phyloP scores from a whole-genome alignment of 228 moss, liverwort and hornwort species.

The Sphagnum fallax region DNA sequence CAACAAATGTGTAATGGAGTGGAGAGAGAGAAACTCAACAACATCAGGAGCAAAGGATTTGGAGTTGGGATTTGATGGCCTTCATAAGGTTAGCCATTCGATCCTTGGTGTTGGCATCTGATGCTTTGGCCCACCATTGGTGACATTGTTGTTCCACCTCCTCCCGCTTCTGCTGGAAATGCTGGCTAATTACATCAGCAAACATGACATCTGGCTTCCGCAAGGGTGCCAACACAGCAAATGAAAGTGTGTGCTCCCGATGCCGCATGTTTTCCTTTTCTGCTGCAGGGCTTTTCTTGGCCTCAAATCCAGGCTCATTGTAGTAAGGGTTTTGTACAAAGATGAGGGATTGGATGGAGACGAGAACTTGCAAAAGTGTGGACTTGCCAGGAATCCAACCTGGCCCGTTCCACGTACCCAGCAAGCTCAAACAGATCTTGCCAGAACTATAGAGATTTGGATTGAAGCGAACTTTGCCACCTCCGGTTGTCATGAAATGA shows the following conservation, averaged over 20 bases:
- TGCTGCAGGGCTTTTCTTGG: constrained; percentile 42
- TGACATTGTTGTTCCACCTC: constrained; percentile 59
- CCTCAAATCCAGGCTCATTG: constrained; percentile 72
- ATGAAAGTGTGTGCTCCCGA: constrained; percentile 58
- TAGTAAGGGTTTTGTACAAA: constrained; percentile 75
- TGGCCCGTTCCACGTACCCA: constrained; percentile 78
- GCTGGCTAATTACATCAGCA: constrained; percentile 43
- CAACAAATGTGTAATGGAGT: too few species aligned
- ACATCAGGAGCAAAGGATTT: constrained; percentile 21
- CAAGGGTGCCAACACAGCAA: constrained; percentile 59
- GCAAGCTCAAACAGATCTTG: constrained; percentile 78
- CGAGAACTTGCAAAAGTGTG: constrained; percentile 75
- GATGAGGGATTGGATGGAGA: constrained; percentile 79
- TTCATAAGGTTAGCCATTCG: constrained; percentile 36
- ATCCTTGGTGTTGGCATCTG: constrained; percentile 23
- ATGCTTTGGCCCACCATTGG: constrained; percentile 44
- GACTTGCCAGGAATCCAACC: constrained; percentile 72
- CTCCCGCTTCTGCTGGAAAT: constrained; percentile 53
- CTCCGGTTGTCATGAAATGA: constrained; percentile 74
- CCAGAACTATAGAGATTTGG: constrained; percentile 68
- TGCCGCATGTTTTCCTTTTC: constrained; percentile 55
- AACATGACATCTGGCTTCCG: constrained; percentile 61
- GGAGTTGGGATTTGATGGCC: constrained; percentile 39
- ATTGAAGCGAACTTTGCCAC: constrained; percentile 72
- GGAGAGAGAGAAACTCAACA: background rate